A percentile compares a stretch with the other conserved stretches of the same genome.
Conservation (phyloP, 352 stramenopile species). For the Phytopythium chamaehyphon region DNA sequence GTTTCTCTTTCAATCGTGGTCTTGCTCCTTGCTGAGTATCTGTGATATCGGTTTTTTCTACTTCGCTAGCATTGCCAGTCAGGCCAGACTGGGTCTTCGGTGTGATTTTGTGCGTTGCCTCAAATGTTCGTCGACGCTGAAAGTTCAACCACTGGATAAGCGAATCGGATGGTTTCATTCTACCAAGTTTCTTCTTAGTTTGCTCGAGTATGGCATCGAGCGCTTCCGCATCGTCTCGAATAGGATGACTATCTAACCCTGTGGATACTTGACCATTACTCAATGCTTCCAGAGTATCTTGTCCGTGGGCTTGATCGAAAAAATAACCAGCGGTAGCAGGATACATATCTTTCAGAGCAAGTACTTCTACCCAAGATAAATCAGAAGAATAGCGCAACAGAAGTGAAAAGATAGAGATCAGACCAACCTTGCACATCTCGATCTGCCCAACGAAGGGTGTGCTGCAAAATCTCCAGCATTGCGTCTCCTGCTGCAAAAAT, state of each 20-base stretch:
- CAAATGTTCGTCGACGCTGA: conserved; percentile 39
- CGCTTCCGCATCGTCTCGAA: conserved; percentile 42
- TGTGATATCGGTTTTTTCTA: background rate
- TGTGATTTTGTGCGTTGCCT: conserved; percentile 17
- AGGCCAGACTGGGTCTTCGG: background rate
- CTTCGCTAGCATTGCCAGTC: background rate
- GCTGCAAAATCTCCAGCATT: conserved; percentile 54
- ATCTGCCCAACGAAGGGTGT: conserved; percentile 52
- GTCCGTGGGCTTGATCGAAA: conserved; percentile 51
- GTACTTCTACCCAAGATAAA: conserved; percentile 25
- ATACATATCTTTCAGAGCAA: conserved; percentile 65
- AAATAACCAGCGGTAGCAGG: conserved; percentile 47
- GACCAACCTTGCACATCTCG: conserved; percentile 49
- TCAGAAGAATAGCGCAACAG: background rate
- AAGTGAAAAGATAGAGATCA: background rate
- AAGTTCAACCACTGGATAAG: conserved; percentile 72
- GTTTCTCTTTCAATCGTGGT: conserved; percentile 50
- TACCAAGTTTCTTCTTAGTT: conserved; percentile 29
- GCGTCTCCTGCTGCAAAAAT: conserved; percentile 57
- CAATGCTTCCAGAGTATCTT: conserved; percentile 50
- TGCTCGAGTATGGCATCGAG: conserved; percentile 27
- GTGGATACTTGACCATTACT: conserved; percentile 50
- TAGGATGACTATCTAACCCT: conserved; percentile 32
- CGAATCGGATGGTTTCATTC: conserved; percentile 47
- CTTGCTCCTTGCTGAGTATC: conserved; percentile 11